Conservation (phyloP, 2,329 filamentous ascomycete genomes). For the Westerdykella aurantiaca region DNA sequence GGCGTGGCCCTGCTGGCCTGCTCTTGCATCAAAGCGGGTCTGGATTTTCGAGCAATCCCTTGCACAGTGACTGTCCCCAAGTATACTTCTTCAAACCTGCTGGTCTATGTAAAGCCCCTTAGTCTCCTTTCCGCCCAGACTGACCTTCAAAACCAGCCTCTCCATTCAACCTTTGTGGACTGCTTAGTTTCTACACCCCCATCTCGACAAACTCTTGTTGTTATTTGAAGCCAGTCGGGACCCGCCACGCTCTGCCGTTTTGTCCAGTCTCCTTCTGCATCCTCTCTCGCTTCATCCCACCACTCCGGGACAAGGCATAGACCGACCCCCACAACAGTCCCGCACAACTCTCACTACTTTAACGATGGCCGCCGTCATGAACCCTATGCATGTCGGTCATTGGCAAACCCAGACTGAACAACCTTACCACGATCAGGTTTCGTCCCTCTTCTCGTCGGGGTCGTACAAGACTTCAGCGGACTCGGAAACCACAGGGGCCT, state of each 20-base stretch:
- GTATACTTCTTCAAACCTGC: conserved; percentile 1
- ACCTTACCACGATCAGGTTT: conserved; percentile 8
- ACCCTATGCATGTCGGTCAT: conserved; percentile 5
- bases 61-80: conserved; percentile 20
- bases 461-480: conserved; percentile 18
- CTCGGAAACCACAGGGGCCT: conserved; percentile 23
- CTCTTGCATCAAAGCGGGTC: conserved; percentile 22
- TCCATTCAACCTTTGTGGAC: conserved; percentile 26
- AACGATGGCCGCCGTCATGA: conserved; percentile 3
- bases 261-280: background rate
- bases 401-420: conserved; percentile 9
- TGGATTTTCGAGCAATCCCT: conserved; percentile 26
- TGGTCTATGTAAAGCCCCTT: background rate
- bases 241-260: background rate
- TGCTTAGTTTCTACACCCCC: conserved; percentile 13
- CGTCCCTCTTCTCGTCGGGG: too few species aligned
- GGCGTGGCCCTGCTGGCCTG: conserved; percentile 22
- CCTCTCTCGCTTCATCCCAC: background rate
- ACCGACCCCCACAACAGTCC: too few species aligned
- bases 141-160: conserved; percentile 15
- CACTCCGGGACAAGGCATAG: too few species aligned
- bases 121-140: background rate
- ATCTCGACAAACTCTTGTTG: conserved; percentile 12
- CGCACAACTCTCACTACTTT: background rate
- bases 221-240: background rate